Base-by-base conservation (phyloP, 768 basidiomycete species). In the Xerocomus brunneocitrinus region DNA sequence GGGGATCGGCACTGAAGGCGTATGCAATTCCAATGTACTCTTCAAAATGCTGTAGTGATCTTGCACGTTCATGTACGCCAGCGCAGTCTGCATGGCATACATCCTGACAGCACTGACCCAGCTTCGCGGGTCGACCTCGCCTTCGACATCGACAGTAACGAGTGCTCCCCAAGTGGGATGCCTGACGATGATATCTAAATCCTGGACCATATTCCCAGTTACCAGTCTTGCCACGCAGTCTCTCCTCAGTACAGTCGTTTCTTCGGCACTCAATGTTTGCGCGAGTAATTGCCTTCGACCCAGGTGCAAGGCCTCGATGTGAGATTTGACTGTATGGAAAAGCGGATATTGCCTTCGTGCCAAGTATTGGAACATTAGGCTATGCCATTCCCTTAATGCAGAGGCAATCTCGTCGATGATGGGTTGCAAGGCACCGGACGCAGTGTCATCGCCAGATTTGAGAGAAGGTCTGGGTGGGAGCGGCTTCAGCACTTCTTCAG, bases 351-450 rank as follows among this genome's bases (percentile, higher is more conserved):
- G 90, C 50, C 94, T 82, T 42, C 84, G 79, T 8, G 89, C 86
- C 39, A 98, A 85, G 68, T 97, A 94, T 57, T 87, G 87, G 65
- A 92, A 94, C 80, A 98, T 87, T 48, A 93, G 75, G 34, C 82
- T 81, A 63, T 95, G 89, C 94, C 95, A 98, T 80, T 98, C 95
- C 36, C 95, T 84, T 41, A 98, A 74, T 0, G 95, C 95, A 8
- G 92, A 95, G 0, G 95, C 91, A 59, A 98, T 95, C 74, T 98
- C 95, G 71, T 98, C 95, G 47, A 98, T 84, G 65, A 98, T 87
- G 9, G 95, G 95, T 64, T 97, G 94, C 3, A 69, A 73, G 22
- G 78, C 76, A 9, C 95, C 95, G 0, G 87, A 85, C 4, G 81
- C 78, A 2, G 95, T 98, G 61, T 98, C 95, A 66, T 97, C 95